These are phyloP conservation scores for Fusarium globosum DNA, from an alignment of 2,329 filamentous ascomycete species.

Conservation along the genomic window DNA sequence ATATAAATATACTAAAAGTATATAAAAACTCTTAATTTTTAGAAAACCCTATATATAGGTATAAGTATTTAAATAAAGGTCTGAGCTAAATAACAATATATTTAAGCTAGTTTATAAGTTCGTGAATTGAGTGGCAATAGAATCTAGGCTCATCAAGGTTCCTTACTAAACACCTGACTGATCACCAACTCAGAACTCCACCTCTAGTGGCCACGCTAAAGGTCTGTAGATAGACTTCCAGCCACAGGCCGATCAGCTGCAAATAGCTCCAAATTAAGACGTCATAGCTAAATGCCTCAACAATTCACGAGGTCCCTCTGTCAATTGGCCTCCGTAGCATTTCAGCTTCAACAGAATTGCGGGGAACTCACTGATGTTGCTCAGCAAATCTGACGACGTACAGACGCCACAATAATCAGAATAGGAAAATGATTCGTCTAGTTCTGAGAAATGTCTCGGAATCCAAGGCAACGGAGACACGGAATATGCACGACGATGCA, in stretches of 20 bases:
- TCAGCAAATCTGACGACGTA: not conserved
- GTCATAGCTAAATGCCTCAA: not conserved
- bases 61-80: too few species aligned
- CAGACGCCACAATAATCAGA: not conserved
- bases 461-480: not conserved
- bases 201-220: not conserved
- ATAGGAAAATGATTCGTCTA: not conserved
- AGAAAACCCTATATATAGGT: too few species aligned
- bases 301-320: rapidly evolving
- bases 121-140: not conserved
- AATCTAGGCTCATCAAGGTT: too few species aligned
- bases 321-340: not conserved
- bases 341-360: not conserved
- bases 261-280: not conserved
- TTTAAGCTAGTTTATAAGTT: not conserved
- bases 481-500: not conserved
- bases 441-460: not conserved
- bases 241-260: not conserved
- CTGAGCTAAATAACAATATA: not conserved
- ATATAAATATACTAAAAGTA: too few species aligned
- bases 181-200: not conserved
- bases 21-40: too few species aligned
- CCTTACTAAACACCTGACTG: not conserved
- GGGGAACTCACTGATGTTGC: not conserved
- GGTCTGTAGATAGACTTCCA: not conserved